Evolutionary conservation across 768 basidiomycete species (phyloP).

Genomic region (Hortiboletus campestris): DNA sequence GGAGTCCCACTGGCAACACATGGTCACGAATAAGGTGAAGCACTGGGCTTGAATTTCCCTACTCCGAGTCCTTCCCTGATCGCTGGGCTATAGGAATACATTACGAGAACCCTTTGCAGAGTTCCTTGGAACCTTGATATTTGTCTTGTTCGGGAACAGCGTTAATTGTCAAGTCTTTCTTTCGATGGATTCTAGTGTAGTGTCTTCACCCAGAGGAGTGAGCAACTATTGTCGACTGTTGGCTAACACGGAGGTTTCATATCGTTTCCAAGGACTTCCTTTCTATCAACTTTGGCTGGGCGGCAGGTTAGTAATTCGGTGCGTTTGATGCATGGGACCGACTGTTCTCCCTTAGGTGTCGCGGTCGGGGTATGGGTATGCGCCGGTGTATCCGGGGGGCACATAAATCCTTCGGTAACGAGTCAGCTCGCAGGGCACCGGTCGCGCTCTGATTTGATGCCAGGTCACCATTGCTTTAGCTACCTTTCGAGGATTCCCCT

Average conservation of each 20-base stretch:
- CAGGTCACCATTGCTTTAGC: constrained; percentile 66
- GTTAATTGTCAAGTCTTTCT: constrained; percentile 54
- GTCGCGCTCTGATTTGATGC: background rate
- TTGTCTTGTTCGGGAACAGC: constrained; percentile 55
- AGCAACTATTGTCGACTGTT: constrained; percentile 15
- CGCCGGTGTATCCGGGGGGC: constrained; percentile 64
- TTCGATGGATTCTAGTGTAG: constrained; percentile 40
- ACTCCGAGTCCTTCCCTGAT: background rate
- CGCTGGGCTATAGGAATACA: constrained; percentile 28
- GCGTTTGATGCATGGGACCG: background rate
- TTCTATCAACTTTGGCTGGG: constrained; percentile 26
- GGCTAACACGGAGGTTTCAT: background rate
- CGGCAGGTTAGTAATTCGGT: constrained; percentile 5
- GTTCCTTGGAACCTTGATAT: constrained; percentile 52
- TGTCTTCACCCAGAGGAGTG: constrained; percentile 50
- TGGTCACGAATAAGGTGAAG: constrained; percentile 52
- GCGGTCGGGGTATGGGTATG: constrained; percentile 65
- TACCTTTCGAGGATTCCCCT: constrained; percentile 67
- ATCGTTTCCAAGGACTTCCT: constrained; percentile 9
- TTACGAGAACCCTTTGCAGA: constrained; percentile 60
- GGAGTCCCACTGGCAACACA: constrained; percentile 46
- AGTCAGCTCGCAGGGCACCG: background rate
- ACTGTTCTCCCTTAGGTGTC: constrained; percentile 31
- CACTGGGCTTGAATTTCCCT: constrained; percentile 2
- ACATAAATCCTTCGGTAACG: constrained; percentile 64